Evolutionary conservation across 768 basidiomycete species (phyloP).

Genomic region (Tricholoma matsutake): DNA sequence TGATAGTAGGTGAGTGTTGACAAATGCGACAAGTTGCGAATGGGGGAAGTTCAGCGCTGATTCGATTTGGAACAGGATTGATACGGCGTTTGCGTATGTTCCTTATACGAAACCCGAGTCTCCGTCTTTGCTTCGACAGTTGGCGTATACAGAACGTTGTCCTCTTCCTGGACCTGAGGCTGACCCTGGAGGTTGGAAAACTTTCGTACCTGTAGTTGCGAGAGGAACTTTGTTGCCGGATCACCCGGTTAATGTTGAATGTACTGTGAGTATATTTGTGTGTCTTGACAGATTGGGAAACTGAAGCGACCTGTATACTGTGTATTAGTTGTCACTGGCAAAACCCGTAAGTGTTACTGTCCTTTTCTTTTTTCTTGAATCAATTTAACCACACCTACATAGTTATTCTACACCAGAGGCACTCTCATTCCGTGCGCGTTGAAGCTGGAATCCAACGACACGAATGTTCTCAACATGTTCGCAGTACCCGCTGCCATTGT

Average conservation of each 20-base stretch:
- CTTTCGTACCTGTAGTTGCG: slow-evolving; percentile 17
- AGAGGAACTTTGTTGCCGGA: slow-evolving; percentile 19
- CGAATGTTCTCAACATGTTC: slow-evolving; percentile 38
- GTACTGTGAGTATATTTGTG: background rate
- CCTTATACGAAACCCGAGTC: slow-evolving; percentile 29
- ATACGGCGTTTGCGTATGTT: slow-evolving; percentile 21
- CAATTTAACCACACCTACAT: background rate
- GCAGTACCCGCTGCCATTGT: slow-evolving; percentile 38
- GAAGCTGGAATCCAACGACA: slow-evolving; percentile 37
- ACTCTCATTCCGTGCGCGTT: slow-evolving; percentile 45
- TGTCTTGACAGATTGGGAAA: too few species aligned
- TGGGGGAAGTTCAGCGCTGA: too few species aligned
- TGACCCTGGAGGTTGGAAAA: slow-evolving; percentile 36
- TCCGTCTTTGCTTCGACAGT: slow-evolving; percentile 29
- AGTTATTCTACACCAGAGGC: slow-evolving; percentile 50
- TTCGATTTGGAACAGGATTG: background rate
- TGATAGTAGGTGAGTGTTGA: slow-evolving; percentile 36
- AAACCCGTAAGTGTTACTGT: background rate
- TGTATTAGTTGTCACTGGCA: background rate
- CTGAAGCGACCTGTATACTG: background rate
- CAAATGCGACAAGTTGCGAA: too few species aligned
- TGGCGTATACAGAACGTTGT: slow-evolving; percentile 29
- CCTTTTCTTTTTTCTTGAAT: background rate
- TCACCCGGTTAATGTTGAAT: background rate
- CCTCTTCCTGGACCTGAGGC: slow-evolving; percentile 29